Conservation (phyloP, 2,329 filamentous ascomycete genomes). For the Penicillium sp. region DNA sequence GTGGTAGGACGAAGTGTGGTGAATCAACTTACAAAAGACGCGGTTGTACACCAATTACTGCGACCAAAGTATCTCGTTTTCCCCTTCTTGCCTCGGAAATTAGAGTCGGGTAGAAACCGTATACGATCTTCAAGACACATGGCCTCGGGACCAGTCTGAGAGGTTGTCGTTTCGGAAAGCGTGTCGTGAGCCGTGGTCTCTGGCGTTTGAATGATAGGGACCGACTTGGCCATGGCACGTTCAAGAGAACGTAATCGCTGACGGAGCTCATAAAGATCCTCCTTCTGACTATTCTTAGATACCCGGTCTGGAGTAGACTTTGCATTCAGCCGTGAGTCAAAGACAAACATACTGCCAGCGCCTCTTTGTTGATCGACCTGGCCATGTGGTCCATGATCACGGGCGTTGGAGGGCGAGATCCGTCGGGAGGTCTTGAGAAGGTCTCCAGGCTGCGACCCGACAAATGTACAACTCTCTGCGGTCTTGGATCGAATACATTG, state of each 20-base stretch:
- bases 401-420: slow-evolving; percentile 14
- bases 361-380: slow-evolving; percentile 9
- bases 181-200: slow-evolving; percentile 20
- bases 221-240: slow-evolving; percentile 19
- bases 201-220: slow-evolving; percentile 17
- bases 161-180: slow-evolving; percentile 9
- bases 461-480: slow-evolving; percentile 49
- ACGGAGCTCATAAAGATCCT: slow-evolving; percentile 29
- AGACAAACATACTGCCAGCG: slow-evolving; percentile 27
- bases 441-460: slow-evolving; percentile 19
- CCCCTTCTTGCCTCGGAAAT: slow-evolving; percentile 27
- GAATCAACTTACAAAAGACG: slow-evolving; percentile 27
- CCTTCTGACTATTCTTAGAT: slow-evolving; percentile 19
- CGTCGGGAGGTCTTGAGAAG: slow-evolving; percentile 6
- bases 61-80: slow-evolving; percentile 29
- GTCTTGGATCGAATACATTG: slow-evolving; percentile 53
- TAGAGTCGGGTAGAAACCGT: slow-evolving; percentile 22
- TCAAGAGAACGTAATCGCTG: slow-evolving; percentile 25
- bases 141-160: slow-evolving; percentile 10
- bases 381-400: slow-evolving; percentile 5
- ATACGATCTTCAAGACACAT: slow-evolving; percentile 24
- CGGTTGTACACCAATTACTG: slow-evolving; percentile 25
- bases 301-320: slow-evolving; percentile 17
- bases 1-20: not conserved
- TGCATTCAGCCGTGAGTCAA: slow-evolving; percentile 26